phyloP scores from a whole-genome alignment of 495 filamentous ascomycete species.

The Podospora appendiculata region DNA sequence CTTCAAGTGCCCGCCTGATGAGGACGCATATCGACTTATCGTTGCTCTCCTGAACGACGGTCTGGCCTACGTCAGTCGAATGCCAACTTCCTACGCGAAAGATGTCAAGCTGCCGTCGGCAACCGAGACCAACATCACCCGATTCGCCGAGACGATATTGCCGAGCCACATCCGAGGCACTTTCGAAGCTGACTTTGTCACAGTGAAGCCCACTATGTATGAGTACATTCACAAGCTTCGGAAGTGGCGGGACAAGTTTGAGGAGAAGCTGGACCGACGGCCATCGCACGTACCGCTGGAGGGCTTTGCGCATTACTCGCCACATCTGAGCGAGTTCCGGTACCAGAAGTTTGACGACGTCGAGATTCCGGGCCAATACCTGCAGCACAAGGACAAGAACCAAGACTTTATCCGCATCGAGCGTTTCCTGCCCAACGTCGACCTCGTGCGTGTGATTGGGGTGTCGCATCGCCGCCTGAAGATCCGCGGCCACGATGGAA shows the following conservation, averaged over 20 bases:
- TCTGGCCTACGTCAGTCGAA: conserved; percentile 77
- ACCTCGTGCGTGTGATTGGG: conserved; percentile 79
- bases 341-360: conserved; percentile 98
- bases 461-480: conserved; percentile 86
- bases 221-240: conserved; percentile 97
- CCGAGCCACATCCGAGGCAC: conserved; percentile 86
- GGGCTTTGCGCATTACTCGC: conserved; percentile 53
- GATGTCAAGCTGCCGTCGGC: conserved; percentile 83
- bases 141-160: conserved; percentile 93
- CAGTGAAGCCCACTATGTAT: conserved; percentile 87
- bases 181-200: conserved; percentile 93
- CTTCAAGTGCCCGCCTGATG: conserved; percentile 97
- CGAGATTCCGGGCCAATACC: conserved; percentile 94
- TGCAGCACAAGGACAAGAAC: conserved; percentile 96
- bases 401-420: conserved; percentile 96
- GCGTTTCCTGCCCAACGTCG: conserved; percentile 88
- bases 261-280: conserved; percentile 93
- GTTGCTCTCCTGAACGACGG: conserved; percentile 94
- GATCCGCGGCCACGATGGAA: conserved; percentile 97
- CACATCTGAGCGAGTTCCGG: conserved; percentile 88
- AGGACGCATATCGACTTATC: conserved; percentile 97
- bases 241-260: conserved; percentile 95
- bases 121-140: conserved; percentile 91
- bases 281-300: conserved; percentile 62
- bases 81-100: conserved; percentile 75